These are phyloP conservation scores for Phytophthora tentaculata DNA, from an alignment of 352 stramenopile species.

Conservation along the genomic window DNA sequence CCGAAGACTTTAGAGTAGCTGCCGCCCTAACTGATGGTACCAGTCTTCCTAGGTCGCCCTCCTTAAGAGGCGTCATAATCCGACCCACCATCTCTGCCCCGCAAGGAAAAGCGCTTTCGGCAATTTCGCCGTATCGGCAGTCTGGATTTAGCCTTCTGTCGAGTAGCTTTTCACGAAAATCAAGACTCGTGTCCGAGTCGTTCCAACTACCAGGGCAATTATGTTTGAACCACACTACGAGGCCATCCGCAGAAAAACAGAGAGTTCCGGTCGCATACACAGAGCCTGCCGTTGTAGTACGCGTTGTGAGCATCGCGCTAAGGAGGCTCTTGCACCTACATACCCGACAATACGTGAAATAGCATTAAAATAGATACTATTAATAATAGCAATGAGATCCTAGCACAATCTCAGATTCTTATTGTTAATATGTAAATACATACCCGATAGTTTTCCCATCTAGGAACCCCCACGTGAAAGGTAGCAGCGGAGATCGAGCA, in stretches of 20 bases:
- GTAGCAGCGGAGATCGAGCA: neutral
- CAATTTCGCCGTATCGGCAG: neutral
- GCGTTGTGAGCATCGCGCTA: neutral
- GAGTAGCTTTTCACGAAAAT: neutral
- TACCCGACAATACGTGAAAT: neutral
- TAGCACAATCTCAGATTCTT: too few species aligned
- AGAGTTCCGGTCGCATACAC: neutral
- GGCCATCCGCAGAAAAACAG: neutral
- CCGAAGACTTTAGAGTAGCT: neutral
- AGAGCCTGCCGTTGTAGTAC: conserved; percentile 5
- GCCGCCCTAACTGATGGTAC: neutral
- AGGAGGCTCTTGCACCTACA: conserved; percentile 5
- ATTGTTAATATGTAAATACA: neutral
- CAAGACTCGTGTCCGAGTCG: neutral
- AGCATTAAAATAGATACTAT: neutral
- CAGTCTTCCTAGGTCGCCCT: neutral
- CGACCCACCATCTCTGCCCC: neutral
- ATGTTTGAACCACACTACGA: neutral
- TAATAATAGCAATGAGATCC: neutral
- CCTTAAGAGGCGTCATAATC: conserved; percentile 2
- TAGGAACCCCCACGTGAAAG: conserved; percentile 6
- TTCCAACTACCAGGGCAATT: conserved; percentile 3
- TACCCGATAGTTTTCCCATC: conserved; percentile 7
- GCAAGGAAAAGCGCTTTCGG: conserved; percentile 2
- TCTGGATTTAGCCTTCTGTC: neutral